Evolutionary conservation across 1,284 basidiomycete species (phyloP), one percentile per base, ranked within the genome.

Genomic region (Pyrrhoderma noxium): DNA sequence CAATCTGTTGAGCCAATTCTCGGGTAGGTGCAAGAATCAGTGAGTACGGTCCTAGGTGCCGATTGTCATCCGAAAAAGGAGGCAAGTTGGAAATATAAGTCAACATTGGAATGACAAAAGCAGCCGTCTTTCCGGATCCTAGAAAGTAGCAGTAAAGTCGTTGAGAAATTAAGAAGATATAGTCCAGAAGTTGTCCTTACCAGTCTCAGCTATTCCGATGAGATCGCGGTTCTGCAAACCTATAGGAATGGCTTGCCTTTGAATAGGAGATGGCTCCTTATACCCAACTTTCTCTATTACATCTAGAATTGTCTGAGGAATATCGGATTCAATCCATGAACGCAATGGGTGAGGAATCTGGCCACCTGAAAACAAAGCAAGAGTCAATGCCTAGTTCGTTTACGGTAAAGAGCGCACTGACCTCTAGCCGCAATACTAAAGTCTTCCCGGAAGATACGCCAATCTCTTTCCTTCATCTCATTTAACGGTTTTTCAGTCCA

Each of bases 51-150:
- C 95, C 95, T 47, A 94, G 72, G 67, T 96, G 90, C 53, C 91
- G 80, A 61, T 87, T 98, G 27, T 93, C 91, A 59, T 98, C 95
- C 47, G 82, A 81, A 58, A 99, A 80, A 1, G 79, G 79, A 14
- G 93, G 89, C 43, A 98, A 74, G 49, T 80, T 79, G 22, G 83
- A 82, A 60, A 99, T 98, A 70, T 97, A 98, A 25, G 91, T 76
- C 45, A 99, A 76, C 91, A 99, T 95, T 16, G 95, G 95, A 49
- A 99, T 95, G 55, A 98, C 93, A 68, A 98, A 99, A 2, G 94
- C 93, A n/a, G 94, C 95, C 13, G 95, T 99, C 74, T 99, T 99
- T 65, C 95, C 95, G 60, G 95, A 98, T 74, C 93, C 92, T 92
- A 53, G 37, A 48, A n/a, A n/a, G 21, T 49, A 22, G 45, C 34